These are phyloP conservation scores for Saccharomycopsis sp. DNA, from an alignment of 805 yeast species.

Conservation along the genomic window DNA sequence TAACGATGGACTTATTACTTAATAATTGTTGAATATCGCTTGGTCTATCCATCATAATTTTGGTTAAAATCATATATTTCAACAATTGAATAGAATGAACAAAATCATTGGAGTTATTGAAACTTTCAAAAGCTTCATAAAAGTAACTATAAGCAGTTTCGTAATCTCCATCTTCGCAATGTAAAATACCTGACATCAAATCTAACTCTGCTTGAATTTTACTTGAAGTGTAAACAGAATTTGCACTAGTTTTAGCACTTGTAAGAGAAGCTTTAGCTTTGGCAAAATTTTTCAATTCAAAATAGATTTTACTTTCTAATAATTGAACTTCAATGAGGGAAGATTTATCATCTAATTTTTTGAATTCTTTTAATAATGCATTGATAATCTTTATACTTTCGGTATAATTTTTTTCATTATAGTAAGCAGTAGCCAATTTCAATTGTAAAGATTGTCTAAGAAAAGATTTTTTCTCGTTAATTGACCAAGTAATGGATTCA, in stretches of 20 bases:
- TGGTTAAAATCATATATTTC: constrained; percentile 86
- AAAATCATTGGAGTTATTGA: constrained; percentile 40
- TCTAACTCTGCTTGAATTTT: constrained; percentile 88
- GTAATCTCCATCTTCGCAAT: constrained; percentile 95
- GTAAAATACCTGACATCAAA: constrained; percentile 87
- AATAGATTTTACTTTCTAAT: constrained; percentile 82
- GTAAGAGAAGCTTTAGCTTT: constrained; percentile 89
- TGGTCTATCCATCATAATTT: constrained; percentile 81
- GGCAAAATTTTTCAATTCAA: constrained; percentile 81
- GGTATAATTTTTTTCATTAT: constrained; percentile 51
- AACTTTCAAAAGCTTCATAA: constrained; percentile 90
- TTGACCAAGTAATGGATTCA: constrained; percentile 82
- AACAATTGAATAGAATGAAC: constrained; percentile 65
- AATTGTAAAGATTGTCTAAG: constrained; percentile 82
- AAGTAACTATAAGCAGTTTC: constrained; percentile 94
- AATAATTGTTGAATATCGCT: constrained; percentile 79
- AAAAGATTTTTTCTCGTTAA: constrained; percentile 72
- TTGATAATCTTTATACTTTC: constrained; percentile 67
- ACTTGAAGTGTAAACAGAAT: constrained; percentile 93
- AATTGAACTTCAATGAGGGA: constrained; percentile 93
- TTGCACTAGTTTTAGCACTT: constrained; percentile 95
- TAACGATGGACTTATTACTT: constrained; percentile 59
- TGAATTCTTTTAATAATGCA: constrained; percentile 70
- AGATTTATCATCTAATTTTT: constrained; percentile 89
- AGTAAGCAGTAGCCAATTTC: constrained; percentile 68